Conservation (phyloP, 2,329 filamentous ascomycete species). For the Trichoderma koningiopsis region DNA sequence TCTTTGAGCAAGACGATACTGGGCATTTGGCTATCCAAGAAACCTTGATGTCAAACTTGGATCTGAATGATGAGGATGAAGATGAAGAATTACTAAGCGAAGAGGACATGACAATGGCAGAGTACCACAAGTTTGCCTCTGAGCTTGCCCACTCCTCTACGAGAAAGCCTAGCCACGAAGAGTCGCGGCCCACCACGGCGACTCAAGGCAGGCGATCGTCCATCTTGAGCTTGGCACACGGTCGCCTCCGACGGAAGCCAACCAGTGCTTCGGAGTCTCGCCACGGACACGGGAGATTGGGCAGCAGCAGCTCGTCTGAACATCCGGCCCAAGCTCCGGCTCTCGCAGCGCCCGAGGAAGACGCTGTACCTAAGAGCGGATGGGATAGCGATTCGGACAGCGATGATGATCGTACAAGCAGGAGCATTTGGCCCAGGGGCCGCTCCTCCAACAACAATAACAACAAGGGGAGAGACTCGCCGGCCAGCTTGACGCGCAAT, state of each 20-base stretch:
- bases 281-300: neutral
- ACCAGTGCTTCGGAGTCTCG: constrained; percentile 26
- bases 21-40: constrained; percentile 14
- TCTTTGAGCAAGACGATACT: constrained; percentile 10
- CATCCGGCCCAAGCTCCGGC: neutral
- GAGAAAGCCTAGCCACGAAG: constrained; percentile 4
- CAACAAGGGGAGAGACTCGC: constrained; percentile 26
- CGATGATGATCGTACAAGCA: constrained; percentile 29
- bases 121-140: constrained; percentile 42
- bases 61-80: constrained; percentile 33
- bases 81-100: constrained; percentile 24
- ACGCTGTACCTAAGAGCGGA: constrained; percentile 32
- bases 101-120: constrained; percentile 35
- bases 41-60: constrained; percentile 25
- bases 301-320: constrained; percentile 2
- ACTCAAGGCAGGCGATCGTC: constrained; percentile 28
- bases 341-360: neutral
- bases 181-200: neutral
- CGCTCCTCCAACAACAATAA: constrained; percentile 30
- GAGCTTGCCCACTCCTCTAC: constrained; percentile 35
- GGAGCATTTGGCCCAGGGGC: constrained; percentile 25
- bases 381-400: constrained; percentile 40
- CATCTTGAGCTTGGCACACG: constrained; percentile 34
- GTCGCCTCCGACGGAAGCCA: constrained; percentile 32
- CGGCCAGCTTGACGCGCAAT: constrained; percentile 7